A percentile compares a stretch with the other conserved stretches of the same genome.
These are phyloP conservation scores for Mycena albidolilacea DNA, from an alignment of 768 basidiomycete species.

Conservation along the genomic window DNA sequence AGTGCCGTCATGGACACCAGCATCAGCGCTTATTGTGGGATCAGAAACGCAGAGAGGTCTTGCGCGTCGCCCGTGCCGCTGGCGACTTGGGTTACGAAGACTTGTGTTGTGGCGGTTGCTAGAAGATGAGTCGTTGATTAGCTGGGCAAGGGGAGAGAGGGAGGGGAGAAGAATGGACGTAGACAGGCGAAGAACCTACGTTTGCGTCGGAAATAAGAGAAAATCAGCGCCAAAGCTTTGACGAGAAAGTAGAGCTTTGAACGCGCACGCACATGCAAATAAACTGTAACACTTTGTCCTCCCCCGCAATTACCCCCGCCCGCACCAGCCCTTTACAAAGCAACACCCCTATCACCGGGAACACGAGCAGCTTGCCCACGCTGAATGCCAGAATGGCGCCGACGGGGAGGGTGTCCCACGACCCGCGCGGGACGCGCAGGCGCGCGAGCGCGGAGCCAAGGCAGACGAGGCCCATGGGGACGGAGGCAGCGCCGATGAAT, in stretches of 20 bases:
- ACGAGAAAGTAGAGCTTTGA: too few species aligned
- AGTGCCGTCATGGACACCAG: constrained; percentile 44
- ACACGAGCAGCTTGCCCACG: constrained; percentile 66
- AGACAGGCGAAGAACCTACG: constrained; percentile 20
- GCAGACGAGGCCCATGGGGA: constrained; percentile 68
- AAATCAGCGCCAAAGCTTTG: too few species aligned
- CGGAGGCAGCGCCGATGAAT: constrained; percentile 68
- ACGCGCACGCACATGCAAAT: constrained; percentile 47
- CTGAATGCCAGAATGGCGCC: constrained; percentile 71
- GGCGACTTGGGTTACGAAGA: constrained; percentile 60
- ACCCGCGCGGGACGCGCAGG: constrained; percentile 62
- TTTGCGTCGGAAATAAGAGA: too few species aligned
- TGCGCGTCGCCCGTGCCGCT: constrained; percentile 63
- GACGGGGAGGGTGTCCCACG: constrained; percentile 46
- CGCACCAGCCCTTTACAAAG: constrained; percentile 67
- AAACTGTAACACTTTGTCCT: constrained; percentile 74
- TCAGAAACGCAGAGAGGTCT: constrained; percentile 58
- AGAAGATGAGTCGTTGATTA: too few species aligned
- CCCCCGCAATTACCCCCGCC: constrained; percentile 60
- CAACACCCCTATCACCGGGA: constrained; percentile 73
- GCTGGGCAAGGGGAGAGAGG: too few species aligned
- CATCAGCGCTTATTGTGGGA: constrained; percentile 53
- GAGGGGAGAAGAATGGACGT: not conserved
- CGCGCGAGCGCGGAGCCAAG: constrained; percentile 73
- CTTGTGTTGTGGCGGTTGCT: constrained; percentile 49